These are phyloP conservation scores for Golubevia pallescens DNA, from an alignment of 1,284 basidiomycete species.

Conservation along the genomic window DNA sequence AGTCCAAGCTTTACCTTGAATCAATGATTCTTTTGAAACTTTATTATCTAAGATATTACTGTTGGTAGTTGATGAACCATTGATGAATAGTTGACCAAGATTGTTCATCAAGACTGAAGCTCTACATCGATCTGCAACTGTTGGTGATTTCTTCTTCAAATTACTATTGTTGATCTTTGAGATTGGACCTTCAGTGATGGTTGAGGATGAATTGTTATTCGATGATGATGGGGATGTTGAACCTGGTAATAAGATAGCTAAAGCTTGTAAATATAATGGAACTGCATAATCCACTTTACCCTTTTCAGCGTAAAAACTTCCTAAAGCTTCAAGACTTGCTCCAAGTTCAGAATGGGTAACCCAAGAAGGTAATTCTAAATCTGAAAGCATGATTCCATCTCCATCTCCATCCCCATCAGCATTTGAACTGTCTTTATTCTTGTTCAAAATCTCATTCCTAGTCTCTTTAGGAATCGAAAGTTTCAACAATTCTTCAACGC, in stretches of 20 bases:
- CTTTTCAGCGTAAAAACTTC: slow-evolving; percentile 56
- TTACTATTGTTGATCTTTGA: too few relatives aligned
- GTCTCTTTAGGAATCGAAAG: slow-evolving; percentile 23
- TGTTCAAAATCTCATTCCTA: neutral
- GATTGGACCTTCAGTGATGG: too few relatives aligned
- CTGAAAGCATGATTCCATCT: slow-evolving; percentile 34
- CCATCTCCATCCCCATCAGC: slow-evolving; percentile 4
- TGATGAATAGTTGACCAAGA: slow-evolving; percentile 47
- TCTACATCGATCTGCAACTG: slow-evolving; percentile 53
- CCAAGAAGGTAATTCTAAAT: slow-evolving; percentile 62
- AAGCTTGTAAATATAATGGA: slow-evolving; percentile 62
- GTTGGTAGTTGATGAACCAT: neutral
- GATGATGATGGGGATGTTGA: neutral
- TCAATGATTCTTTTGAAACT: slow-evolving; percentile 15
- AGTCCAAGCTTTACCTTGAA: slow-evolving; percentile 55
- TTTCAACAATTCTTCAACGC: slow-evolving; percentile 56
- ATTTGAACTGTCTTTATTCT: slow-evolving; percentile 1
- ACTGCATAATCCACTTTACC: slow-evolving; percentile 57
- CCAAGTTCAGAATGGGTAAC: slow-evolving; percentile 52
- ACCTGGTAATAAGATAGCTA: slow-evolving; percentile 51
- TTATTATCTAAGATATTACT: too few relatives aligned
- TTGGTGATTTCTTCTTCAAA: slow-evolving; percentile 13
- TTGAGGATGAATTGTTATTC: slow-evolving; percentile 3
- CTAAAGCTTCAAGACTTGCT: slow-evolving; percentile 59
- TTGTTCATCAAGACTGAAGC: slow-evolving; percentile 62